Evolutionary conservation across 768 basidiomycete species (phyloP), one percentile per base, ranked within the genome.

Genomic region (Termitomyces bulborhizus): DNA sequence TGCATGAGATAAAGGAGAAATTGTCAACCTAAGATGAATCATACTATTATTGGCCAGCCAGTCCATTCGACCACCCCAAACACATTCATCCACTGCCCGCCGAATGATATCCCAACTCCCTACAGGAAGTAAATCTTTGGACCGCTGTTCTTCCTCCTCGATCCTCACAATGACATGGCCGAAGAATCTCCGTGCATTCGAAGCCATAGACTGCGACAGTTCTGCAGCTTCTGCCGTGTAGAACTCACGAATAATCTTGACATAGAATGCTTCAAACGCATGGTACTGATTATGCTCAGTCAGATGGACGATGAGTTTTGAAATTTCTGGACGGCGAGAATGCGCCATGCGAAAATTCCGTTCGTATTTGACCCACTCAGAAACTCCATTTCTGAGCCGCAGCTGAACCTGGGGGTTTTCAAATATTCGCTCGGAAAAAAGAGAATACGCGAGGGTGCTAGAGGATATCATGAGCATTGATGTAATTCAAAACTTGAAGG

Each of bases 141-240:
- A 76, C 34, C 87, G 78, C 13, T 77, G 72, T 21, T 70, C 69
- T 59, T 94, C 91, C 62, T 87, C 81, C 3, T 74, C 57, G 13
- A 81, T 76, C 27, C 81, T 74, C 29, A 57, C 32, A 24, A 73
- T 66, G 12, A 77, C 73, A 48, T 81, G 75, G 8, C 60, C 63
- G 63, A 91, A 77, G 65, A 88, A 90, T 1, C 65, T 68, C 50
- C 74, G 71, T 0, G 88, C 78, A 15, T 74, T 61, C 44, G 72
- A 63, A 53, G 75, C 60, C 16, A 76, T 60, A 13, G 66, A 57
- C n/a, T 71, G 65, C 0, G 74, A 66, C 27, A 70, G 67, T 37
- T 62, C 59, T 13, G 65, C 58, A 0, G 83, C 83, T 63, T 90
- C 83, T 0, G 60, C 66, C 0, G 68, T 51, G 62, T 88, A 91